Evolutionary conservation across 208 protist genomes (phyloP), one percentile per base, ranked within the genome.

Genomic region (Phytomonas serpens): DNA sequence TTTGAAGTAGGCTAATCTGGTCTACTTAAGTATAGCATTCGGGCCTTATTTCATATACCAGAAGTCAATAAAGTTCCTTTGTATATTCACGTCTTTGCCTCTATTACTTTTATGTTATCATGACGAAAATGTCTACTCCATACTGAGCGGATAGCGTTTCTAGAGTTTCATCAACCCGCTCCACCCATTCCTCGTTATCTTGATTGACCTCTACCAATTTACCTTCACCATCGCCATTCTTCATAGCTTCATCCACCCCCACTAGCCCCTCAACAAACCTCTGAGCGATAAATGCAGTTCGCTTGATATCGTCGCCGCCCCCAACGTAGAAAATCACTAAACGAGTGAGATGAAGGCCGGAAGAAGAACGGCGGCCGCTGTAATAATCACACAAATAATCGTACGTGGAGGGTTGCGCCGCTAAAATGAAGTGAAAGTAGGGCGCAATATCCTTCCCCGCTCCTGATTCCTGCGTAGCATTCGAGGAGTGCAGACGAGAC

Each of bases 391-490:
- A 34, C 32, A 94, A 68, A 61, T 86, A 86, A 61, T 92, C 85
- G 71, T 86, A 93, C 38, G 87, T 81, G n/a, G 79, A 75, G 57
- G 84, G 69, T 77, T 94, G 87, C 0, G 87, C 81, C 0, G 89
- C 86, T 34, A 81, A 80, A 67, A 94, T 82, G 42, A 92, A 78
- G 68, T 90, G 84, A 78, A 90, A 93, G 72, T 94, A 94, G 23
- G 64, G 76, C 34, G 63, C 64, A 29, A 57, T 62, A 34, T 65
- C 67, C 27, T 57, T 27, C 4, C 73, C 23, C 0, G 64, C 38
- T 29, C 23, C 52, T 32, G 68, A 34, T 14, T 66, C 57, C 13
- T 11, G 62, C n/a, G 32, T 30, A 40, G 32, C 31, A 33, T 19
- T 30, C 31, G 71, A 71, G 38, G 62, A 68, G 2, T 36, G 51